A percentile compares a stretch with the other conserved stretches of the same genome.
phyloP scores from a whole-genome alignment of 148 eudicot species.

The Rhododendron ovatum region DNA sequence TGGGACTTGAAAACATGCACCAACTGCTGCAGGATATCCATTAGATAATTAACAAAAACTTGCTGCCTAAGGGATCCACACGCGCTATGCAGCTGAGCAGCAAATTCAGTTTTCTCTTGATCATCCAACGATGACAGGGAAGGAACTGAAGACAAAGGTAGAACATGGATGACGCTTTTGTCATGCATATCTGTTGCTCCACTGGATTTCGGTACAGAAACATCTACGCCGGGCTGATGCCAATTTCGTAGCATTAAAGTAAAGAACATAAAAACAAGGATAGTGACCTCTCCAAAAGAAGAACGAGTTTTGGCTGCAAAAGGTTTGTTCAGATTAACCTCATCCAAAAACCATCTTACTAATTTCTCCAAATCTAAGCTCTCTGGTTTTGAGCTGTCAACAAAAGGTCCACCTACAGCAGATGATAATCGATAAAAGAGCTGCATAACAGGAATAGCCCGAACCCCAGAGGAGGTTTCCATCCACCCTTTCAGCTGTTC shows the following conservation, averaged over 20 bases:
- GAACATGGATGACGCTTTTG: conserved; percentile 39
- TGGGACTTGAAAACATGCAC: conserved; percentile 84
- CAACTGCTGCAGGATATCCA: conserved; percentile 97
- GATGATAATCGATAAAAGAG: conserved; percentile 90
- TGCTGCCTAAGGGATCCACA: conserved; percentile 90
- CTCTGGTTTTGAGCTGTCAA: conserved; percentile 66
- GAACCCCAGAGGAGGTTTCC: conserved; percentile 80
- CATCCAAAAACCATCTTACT: conserved; percentile 89
- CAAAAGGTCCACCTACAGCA: conserved; percentile 97
- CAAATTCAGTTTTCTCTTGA: conserved; percentile 74
- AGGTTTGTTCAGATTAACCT: conserved; percentile 66
- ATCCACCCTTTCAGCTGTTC: conserved; percentile 93
- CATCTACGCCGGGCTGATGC: conserved; percentile 96
- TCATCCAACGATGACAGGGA: conserved; percentile 46
- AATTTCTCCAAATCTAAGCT: conserved; percentile 83
- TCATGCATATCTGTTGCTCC: conserved; percentile 67
- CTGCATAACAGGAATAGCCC: conserved; percentile 95
- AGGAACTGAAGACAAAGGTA: conserved; percentile 33
- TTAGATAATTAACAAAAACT: conserved; percentile 76
- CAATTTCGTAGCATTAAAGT: conserved; percentile 96
- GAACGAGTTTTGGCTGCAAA: conserved; percentile 69
- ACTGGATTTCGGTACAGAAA: conserved; percentile 54
- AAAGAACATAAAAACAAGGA: conserved; percentile 93
- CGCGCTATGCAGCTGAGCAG: conserved; percentile 73
- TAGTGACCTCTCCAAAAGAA: conserved; percentile 78